Conservation (phyloP, 179 eudicot species). For the Actinidia polygama region DNA sequence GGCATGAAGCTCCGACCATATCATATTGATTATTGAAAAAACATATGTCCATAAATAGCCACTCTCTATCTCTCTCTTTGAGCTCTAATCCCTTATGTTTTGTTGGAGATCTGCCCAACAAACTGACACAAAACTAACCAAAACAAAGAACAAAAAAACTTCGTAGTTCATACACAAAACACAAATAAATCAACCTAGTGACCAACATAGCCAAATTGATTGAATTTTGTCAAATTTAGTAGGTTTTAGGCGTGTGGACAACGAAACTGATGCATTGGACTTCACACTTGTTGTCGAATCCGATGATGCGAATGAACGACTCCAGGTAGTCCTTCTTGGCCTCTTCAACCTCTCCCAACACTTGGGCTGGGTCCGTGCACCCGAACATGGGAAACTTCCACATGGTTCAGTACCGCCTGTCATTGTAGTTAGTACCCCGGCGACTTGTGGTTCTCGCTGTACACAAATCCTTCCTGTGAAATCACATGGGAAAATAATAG, state of each 20-base stretch:
- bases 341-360: constrained; percentile 34
- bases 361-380: constrained; percentile 50
- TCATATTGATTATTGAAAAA: not conserved
- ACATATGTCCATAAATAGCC: not conserved
- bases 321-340: constrained; percentile 37
- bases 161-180: not conserved
- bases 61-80: not conserved
- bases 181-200: not conserved
- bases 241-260: constrained; percentile 35
- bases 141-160: too few species aligned
- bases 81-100: not conserved
- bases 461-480: constrained; percentile 20
- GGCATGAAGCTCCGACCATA: not conserved
- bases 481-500: too few species aligned
- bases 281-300: constrained; percentile 54
- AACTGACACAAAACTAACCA: not conserved
- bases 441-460: constrained; percentile 38
- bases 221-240: not conserved
- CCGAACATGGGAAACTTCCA: constrained; percentile 69
- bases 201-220: not conserved
- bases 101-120: constrained; percentile 12
- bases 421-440: constrained; percentile 66
- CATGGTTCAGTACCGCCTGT: constrained; percentile 55
- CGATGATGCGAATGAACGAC: constrained; percentile 46
- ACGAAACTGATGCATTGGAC: constrained; percentile 62